These are phyloP conservation scores for Ganoderma lucidum DNA, from an alignment of 1,284 basidiomycete species.

Conservation along the genomic window DNA sequence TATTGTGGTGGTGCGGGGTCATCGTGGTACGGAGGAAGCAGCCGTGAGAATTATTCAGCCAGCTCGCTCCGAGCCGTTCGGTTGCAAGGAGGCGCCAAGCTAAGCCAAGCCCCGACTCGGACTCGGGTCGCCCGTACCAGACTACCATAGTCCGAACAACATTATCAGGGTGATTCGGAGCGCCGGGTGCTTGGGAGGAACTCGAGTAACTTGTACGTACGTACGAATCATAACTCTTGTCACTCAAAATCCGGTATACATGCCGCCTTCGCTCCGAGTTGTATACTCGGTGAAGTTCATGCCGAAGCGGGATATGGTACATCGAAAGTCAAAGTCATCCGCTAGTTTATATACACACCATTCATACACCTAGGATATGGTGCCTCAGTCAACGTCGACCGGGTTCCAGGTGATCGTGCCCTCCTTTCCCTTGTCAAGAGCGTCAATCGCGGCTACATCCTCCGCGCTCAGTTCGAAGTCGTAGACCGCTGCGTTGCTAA, in stretches of 20 bases:
- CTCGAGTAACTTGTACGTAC: neutral
- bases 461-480: conserved; percentile 57
- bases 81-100: neutral
- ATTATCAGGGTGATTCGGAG: neutral
- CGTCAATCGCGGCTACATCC: conserved; percentile 58
- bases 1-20: neutral
- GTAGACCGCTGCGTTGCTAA: conserved; percentile 58
- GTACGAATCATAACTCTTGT: neutral
- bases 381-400: conserved; percentile 40
- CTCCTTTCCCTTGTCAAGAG: conserved; percentile 52
- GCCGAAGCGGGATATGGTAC: neutral
- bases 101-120: neutral
- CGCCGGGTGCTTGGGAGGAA: neutral
- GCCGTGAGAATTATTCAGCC: neutral
- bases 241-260: too few species aligned
- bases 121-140: neutral
- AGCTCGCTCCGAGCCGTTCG: neutral
- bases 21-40: conserved; percentile 3
- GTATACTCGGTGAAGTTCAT: too few species aligned
- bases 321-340: neutral
- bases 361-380: conserved; percentile 33
- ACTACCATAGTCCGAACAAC: neutral
- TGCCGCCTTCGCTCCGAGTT: too few species aligned
- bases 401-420: conserved; percentile 60
- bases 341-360: conserved; percentile 35